Conservation (phyloP, 805 yeast species). For the Ogataea philodendri region DNA sequence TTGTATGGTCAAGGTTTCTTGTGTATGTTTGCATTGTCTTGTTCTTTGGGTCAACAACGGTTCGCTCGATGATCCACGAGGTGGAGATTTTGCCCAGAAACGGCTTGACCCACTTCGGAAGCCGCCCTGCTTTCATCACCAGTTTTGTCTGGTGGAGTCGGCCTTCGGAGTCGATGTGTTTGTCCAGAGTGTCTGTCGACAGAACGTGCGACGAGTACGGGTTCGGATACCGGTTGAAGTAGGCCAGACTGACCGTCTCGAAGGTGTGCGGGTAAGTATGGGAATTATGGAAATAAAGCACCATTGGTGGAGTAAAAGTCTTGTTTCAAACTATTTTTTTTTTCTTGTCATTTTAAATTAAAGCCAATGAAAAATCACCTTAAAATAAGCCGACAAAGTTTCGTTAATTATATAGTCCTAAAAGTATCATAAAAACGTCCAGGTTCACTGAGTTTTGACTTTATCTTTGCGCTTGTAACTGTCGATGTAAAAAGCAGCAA, state of each 20-base stretch:
- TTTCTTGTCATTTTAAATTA: too few relatives aligned
- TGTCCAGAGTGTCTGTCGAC: slow-evolving; percentile 73
- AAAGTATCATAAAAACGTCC: background rate
- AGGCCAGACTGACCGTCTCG: slow-evolving; percentile 70
- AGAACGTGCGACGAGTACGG: slow-evolving; percentile 86
- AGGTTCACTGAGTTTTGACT: slow-evolving; percentile 3
- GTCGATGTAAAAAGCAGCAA: slow-evolving; percentile 63
- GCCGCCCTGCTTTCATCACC: slow-evolving; percentile 72
- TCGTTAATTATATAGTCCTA: slow-evolving; percentile 1
- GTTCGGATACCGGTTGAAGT: slow-evolving; percentile 69
- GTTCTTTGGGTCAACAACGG: slow-evolving; percentile 62
- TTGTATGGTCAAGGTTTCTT: slow-evolving; percentile 80
- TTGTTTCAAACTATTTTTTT: too few relatives aligned
- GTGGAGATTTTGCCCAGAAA: slow-evolving; percentile 67
- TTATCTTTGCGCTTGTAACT: slow-evolving; percentile 41
- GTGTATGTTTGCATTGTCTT: slow-evolving; percentile 65
- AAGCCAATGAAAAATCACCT: too few relatives aligned
- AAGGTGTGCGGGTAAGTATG: slow-evolving; percentile 65
- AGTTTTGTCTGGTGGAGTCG: slow-evolving; percentile 69
- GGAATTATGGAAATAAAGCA: slow-evolving; percentile 54
- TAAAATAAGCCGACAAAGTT: slow-evolving; percentile 1
- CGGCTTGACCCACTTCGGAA: slow-evolving; percentile 78
- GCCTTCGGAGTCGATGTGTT: slow-evolving; percentile 58
- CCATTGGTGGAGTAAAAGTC: slow-evolving; percentile 48
- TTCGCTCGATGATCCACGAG: slow-evolving; percentile 79